Conservation (phyloP, 2,329 filamentous ascomycete genomes). For the Ustilaginoidea virens region DNA sequence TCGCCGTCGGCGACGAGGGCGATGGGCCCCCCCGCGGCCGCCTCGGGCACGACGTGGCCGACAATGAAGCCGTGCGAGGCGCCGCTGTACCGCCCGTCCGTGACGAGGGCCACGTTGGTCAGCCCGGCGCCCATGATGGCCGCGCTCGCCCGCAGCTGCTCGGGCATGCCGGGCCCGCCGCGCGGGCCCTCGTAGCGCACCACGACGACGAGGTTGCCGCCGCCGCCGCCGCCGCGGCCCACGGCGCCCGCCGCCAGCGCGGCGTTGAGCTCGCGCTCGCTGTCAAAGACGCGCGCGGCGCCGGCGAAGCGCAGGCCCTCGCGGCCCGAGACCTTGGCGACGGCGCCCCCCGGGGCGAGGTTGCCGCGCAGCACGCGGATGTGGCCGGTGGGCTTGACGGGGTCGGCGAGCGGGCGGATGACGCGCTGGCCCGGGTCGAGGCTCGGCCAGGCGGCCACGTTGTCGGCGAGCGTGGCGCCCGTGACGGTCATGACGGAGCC, state of each 20-base stretch:
- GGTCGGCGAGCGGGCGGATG: constrained; percentile 61
- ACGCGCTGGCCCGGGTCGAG: constrained; percentile 68
- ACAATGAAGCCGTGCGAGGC: constrained; percentile 89
- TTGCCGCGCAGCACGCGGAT: constrained; percentile 80
- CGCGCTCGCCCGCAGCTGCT: constrained; percentile 76
- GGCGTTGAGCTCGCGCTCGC: constrained; percentile 62
- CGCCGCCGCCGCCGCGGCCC: constrained; percentile 34
- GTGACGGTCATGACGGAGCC: constrained; percentile 70
- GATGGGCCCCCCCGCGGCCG: constrained; percentile 76
- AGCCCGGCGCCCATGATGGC: constrained; percentile 88
- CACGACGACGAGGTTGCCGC: constrained; percentile 73
- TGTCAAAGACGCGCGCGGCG: constrained; percentile 70
- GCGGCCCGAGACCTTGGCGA: constrained; percentile 94
- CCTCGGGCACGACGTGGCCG: constrained; percentile 84
- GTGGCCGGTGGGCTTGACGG: constrained; percentile 74
- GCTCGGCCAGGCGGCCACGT: constrained; percentile 61
- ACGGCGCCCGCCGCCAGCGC: constrained; percentile 58
- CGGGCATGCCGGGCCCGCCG: constrained; percentile 90
- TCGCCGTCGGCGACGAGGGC: constrained; percentile 71
- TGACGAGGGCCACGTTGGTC: constrained; percentile 78
- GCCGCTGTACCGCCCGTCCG: constrained; percentile 79
- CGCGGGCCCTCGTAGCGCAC: constrained; percentile 90
- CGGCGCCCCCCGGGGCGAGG: constrained; percentile 73
- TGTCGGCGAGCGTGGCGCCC: constrained; percentile 68
- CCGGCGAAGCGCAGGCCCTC: constrained; percentile 75